A percentile compares a stretch with the other conserved stretches of the same genome.
Evolutionary conservation across 345 rosid species (phyloP).

Genomic region (Brassica nigra): DNA sequence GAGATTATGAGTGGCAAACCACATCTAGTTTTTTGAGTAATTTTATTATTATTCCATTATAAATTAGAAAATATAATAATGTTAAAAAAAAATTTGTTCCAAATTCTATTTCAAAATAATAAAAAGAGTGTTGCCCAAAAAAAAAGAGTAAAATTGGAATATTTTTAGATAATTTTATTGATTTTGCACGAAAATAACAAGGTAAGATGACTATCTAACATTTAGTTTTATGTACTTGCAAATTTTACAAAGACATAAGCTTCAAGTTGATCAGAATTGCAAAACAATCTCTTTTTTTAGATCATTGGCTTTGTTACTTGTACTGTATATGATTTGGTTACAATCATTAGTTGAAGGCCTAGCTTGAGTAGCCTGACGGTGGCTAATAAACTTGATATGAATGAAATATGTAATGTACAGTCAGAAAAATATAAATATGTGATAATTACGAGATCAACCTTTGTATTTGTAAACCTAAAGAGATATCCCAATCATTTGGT

Average conservation of each 20-base stretch:
- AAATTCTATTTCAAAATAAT: too few species aligned
- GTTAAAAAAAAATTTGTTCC: too few species aligned
- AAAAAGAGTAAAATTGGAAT: too few species aligned
- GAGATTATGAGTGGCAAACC: too few species aligned
- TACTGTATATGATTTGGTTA: neutral
- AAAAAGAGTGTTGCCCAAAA: too few species aligned
- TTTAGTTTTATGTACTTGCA: neutral
- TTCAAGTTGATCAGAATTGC: neutral
- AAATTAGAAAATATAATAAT: too few species aligned
- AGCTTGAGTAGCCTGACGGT: neutral
- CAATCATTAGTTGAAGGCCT: neutral
- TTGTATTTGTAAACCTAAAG: slow-evolving; percentile 1
- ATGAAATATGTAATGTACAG: neutral
- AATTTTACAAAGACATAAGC: neutral
- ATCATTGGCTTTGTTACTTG: neutral
- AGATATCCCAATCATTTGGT: slow-evolving; percentile 40
- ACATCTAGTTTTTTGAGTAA: too few species aligned
- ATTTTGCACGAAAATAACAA: too few species aligned
- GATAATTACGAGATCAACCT: slow-evolving; percentile 7
- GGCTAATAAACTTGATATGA: slow-evolving; percentile 2
- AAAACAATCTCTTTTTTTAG: neutral
- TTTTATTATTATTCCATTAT: too few species aligned
- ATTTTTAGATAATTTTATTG: too few species aligned
- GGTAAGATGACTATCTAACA: too few species aligned
- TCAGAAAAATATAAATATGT: neutral